Conservation (phyloP, 2,329 filamentous ascomycete genomes). For the Sphaerostilbella broomeana region DNA sequence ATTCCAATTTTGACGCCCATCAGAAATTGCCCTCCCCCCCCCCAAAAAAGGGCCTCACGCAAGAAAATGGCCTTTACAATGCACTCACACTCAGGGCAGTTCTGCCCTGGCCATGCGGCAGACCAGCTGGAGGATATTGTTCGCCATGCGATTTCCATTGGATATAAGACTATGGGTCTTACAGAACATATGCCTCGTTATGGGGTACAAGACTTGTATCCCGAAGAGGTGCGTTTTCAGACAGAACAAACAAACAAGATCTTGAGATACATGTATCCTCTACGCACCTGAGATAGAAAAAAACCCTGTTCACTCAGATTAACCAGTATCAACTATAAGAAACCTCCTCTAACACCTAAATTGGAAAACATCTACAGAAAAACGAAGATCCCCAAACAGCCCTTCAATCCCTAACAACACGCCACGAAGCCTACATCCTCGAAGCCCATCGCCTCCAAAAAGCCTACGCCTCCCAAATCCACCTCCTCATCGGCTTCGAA, state of each 20-base stretch:
- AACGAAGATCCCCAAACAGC: conserved; percentile 41
- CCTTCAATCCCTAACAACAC: conserved; percentile 42
- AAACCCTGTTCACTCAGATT: no score
- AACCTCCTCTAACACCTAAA: no score
- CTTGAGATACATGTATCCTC: no score
- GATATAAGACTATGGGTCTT: conserved; percentile 77
- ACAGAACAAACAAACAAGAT: no score
- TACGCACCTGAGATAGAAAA: conserved; percentile 3
- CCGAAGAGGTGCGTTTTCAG: conserved; percentile 62
- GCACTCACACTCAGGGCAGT: conserved; percentile 96
- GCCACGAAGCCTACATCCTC: conserved; percentile 64
- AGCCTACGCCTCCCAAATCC: conserved; percentile 64
- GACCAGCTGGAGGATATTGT: conserved; percentile 80
- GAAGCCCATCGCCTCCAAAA: conserved; percentile 69
- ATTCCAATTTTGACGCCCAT: no score
- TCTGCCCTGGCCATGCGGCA: conserved; percentile 85
- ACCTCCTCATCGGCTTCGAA: conserved; percentile 85
- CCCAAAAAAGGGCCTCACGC: no score
- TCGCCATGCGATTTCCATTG: conserved; percentile 66
- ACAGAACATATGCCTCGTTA: conserved; percentile 94
- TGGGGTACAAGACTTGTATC: conserved; percentile 71
- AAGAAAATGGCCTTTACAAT: conserved; percentile 98
- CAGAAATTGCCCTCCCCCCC: no score
- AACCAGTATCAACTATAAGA: no score
- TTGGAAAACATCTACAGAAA: no score